phyloP scores from a whole-genome alignment of 2,329 filamentous ascomycete species.

The Venturiaceae sp. region DNA sequence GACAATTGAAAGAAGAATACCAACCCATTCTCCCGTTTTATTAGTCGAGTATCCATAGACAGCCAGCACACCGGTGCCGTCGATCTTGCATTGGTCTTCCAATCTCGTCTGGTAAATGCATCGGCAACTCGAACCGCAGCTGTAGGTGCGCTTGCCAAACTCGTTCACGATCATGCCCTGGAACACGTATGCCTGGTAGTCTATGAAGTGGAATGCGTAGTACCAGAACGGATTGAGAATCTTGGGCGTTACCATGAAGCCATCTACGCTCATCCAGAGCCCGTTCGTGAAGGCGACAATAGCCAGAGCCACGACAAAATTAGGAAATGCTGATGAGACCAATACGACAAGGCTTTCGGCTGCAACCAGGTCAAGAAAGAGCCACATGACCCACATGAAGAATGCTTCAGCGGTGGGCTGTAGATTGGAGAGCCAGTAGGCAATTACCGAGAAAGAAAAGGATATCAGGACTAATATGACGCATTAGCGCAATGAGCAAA shows the following conservation, averaged over 20 bases:
- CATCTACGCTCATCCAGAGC: conserved; percentile 79
- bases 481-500: too few relatives aligned
- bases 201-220: conserved; percentile 82
- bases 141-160: conserved; percentile 56
- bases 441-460: conserved; percentile 62
- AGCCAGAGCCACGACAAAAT: conserved; percentile 71
- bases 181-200: conserved; percentile 81
- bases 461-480: conserved; percentile 71
- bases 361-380: conserved; percentile 74
- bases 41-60: conserved; percentile 60
- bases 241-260: conserved; percentile 65
- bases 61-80: conserved; percentile 59
- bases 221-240: conserved; percentile 75
- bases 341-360: conserved; percentile 77
- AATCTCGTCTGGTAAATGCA: conserved; percentile 64
- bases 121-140: conserved; percentile 47
- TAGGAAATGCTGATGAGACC: conserved; percentile 61
- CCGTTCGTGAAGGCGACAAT: conserved; percentile 79
- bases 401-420: conserved; percentile 55
- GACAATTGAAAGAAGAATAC: conserved; percentile 70
- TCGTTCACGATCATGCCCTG: conserved; percentile 93
- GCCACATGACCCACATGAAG: conserved; percentile 71
- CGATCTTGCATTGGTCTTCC: conserved; percentile 56
- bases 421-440: conserved; percentile 76
- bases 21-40: conserved; percentile 58